phyloP scores from a whole-genome alignment of 768 basidiomycete species.

The Agaricus bisporus region DNA sequence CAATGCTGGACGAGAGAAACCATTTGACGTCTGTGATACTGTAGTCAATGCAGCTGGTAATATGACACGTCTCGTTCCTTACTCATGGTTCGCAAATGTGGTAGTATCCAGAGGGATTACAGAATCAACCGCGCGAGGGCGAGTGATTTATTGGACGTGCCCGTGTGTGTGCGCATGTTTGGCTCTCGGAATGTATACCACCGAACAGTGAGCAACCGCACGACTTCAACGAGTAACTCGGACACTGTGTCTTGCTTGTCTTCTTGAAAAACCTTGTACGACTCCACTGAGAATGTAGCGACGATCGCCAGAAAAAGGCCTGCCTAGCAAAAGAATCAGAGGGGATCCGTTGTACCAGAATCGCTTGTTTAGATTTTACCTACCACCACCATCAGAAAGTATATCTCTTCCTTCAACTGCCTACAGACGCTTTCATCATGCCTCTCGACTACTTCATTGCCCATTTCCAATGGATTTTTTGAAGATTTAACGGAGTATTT shows the following conservation, averaged over 20 bases:
- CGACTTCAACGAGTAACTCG: not conserved
- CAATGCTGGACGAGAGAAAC: too few relatives aligned
- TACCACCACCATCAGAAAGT: conserved; percentile 3
- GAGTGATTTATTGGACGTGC: too few relatives aligned
- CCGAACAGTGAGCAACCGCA: too few relatives aligned
- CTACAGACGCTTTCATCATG: conserved; percentile 2
- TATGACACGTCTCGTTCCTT: too few relatives aligned
- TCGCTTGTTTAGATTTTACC: not conserved
- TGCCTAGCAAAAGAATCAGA: not conserved
- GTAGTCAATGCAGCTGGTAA: too few relatives aligned
- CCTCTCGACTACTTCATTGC: not conserved
- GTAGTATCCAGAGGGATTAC: too few relatives aligned
- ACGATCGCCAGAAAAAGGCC: conserved; percentile 5
- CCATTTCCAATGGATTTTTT: conserved; percentile 2
- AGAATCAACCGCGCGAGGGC: too few relatives aligned
- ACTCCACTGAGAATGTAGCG: conserved; percentile 5
- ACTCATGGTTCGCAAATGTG: too few relatives aligned
- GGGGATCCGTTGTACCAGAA: not conserved
- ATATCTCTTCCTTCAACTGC: conserved; percentile 2
- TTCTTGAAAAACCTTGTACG: conserved; percentile 1
- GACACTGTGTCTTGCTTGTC: conserved; percentile 8
- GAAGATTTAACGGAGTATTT: not conserved
- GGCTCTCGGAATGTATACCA: too few relatives aligned
- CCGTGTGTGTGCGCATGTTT: too few relatives aligned
- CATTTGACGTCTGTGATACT: too few relatives aligned